Evolutionary conservation across 1,284 basidiomycete species (phyloP).

Genomic region (Sporisorium scitamineum): DNA sequence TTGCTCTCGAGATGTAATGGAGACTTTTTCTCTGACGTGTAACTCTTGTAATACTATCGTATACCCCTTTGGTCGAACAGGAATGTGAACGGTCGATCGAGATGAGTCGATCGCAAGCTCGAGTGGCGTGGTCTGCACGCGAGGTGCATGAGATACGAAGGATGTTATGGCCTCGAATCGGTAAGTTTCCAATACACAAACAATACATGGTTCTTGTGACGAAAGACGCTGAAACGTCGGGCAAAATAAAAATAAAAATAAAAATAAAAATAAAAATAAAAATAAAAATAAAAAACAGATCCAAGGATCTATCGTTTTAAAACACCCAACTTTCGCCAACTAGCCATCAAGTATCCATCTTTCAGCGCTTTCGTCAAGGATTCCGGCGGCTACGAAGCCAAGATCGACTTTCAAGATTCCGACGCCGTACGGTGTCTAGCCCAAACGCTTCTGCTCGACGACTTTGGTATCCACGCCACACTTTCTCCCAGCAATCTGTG

Average conservation of each 20-base stretch:
- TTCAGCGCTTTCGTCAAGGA: constrained; percentile 34
- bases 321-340: constrained; percentile 25
- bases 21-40: constrained; percentile 8
- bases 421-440: constrained; percentile 33
- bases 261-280: too few relatives aligned
- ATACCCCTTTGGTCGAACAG: constrained; percentile 12
- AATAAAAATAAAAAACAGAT: too few relatives aligned
- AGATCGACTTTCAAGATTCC: constrained; percentile 44
- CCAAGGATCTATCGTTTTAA: constrained; percentile 20
- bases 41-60: constrained; percentile 5
- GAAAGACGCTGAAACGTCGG: neutral
- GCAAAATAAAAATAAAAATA: too few relatives aligned
- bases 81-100: neutral
- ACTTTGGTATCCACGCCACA: constrained; percentile 28
- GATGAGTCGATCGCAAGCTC: neutral
- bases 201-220: too few relatives aligned
- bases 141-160: neutral
- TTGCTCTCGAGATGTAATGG: neutral
- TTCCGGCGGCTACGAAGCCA: constrained; percentile 41
- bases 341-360: constrained; percentile 23
- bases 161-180: constrained; percentile 10
- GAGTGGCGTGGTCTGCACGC: neutral
- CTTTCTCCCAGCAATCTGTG: constrained; percentile 31
- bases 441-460: constrained; percentile 33
- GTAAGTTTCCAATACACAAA: constrained; percentile 22